A percentile compares a stretch with the other conserved stretches of the same genome.
These are phyloP conservation scores for Clitopilus hobsonii DNA, from an alignment of 768 basidiomycete genomes.

Conservation along the genomic window DNA sequence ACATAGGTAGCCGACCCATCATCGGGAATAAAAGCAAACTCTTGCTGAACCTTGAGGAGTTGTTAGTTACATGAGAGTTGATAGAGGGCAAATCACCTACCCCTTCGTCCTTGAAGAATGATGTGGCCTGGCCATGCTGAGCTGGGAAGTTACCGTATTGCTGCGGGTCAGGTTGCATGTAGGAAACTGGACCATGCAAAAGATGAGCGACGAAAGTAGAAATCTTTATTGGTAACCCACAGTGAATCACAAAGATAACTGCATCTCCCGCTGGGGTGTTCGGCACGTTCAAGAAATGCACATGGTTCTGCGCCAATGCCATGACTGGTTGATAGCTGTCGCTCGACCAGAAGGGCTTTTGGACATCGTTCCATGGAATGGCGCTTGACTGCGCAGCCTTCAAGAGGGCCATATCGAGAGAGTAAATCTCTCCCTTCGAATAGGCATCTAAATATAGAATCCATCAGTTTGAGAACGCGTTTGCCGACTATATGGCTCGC, in stretches of 20 bases:
- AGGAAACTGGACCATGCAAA: slow-evolving; percentile 48
- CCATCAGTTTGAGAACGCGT: slow-evolving; percentile 1
- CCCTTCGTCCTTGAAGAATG: slow-evolving; percentile 56
- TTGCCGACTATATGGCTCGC: slow-evolving; percentile 14
- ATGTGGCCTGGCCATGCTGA: slow-evolving; percentile 61
- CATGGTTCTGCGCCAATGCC: slow-evolving; percentile 83
- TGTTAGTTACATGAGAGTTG: background rate
- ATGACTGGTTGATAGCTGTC: slow-evolving; percentile 63
- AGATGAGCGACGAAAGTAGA: background rate
- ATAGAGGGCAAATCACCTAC: slow-evolving; percentile 34
- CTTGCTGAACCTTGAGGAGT: slow-evolving; percentile 50
- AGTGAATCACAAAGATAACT: slow-evolving; percentile 85
- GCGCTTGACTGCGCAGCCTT: slow-evolving; percentile 54
- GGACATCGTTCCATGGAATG: slow-evolving; percentile 61
- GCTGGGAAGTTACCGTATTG: slow-evolving; percentile 66
- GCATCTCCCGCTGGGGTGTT: slow-evolving; percentile 62
- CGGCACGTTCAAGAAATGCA: slow-evolving; percentile 78
- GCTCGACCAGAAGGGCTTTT: slow-evolving; percentile 50
- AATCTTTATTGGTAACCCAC: slow-evolving; percentile 34
- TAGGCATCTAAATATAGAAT: slow-evolving; percentile 64
- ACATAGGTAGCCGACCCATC: slow-evolving; percentile 70
- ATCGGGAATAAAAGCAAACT: slow-evolving; percentile 74
- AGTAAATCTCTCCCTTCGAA: slow-evolving; percentile 59
- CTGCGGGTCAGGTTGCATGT: slow-evolving; percentile 73
- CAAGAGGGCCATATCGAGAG: slow-evolving; percentile 65